phyloP scores from a whole-genome alignment of 106 monocot genomes.

The Alisma plantagoaquatica region DNA sequence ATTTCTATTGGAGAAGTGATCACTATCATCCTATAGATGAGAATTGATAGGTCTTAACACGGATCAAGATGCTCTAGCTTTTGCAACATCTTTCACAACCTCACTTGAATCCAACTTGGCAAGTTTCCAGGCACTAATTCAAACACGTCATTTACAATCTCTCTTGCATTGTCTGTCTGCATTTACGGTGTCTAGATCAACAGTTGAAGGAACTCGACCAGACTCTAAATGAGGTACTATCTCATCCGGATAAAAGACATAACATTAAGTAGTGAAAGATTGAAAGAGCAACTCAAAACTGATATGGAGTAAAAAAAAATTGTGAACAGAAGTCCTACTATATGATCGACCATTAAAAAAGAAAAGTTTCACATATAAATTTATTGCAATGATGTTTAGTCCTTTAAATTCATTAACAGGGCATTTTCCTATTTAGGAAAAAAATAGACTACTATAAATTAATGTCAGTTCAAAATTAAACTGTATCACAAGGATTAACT shows the following conservation, averaged over 20 bases:
- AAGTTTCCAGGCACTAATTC: conserved; percentile 52
- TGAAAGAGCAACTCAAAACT: no score
- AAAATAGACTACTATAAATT: no score
- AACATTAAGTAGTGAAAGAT: neutral
- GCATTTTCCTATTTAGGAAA: no score
- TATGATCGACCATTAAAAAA: no score
- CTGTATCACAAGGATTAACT: no score
- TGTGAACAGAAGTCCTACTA: no score
- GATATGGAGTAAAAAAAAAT: no score
- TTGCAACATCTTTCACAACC: conserved; percentile 39
- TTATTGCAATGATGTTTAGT: no score
- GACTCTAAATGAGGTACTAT: conserved; percentile 35
- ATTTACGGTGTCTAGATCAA: conserved; percentile 22
- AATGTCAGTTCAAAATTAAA: no score
- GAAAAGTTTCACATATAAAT: no score
- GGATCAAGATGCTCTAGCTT: conserved; percentile 49
- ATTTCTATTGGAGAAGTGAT: conserved; percentile 23
- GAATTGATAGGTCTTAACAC: conserved; percentile 28
- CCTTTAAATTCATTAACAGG: no score
- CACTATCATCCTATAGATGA: conserved; percentile 13
- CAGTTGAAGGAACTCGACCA: conserved; percentile 31
- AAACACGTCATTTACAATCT: conserved; percentile 21
- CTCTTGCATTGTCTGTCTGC: conserved; percentile 14
- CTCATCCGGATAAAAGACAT: conserved; percentile 20
- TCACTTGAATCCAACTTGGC: conserved; percentile 39